A percentile compares a stretch with the other conserved stretches of the same genome.
Evolutionary conservation across 305 asterid genomes (phyloP).

Genomic region (Fraxinus albicans): DNA sequence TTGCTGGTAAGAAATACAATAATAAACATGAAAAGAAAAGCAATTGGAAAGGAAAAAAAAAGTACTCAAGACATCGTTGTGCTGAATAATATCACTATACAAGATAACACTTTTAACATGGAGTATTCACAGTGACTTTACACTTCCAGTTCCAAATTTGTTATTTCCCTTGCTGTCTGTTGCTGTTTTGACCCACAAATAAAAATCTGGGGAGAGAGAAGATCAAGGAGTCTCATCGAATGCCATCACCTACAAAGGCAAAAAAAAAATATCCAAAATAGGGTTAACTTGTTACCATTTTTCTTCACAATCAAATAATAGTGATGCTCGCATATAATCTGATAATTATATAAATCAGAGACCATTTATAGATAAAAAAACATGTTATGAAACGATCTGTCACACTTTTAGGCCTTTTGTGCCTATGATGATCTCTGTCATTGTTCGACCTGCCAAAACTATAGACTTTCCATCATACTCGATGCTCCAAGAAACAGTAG

Average conservation of each 20-base stretch:
- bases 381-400: background rate
- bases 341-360: background rate
- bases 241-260: slow-evolving; percentile 62
- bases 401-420: background rate
- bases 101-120: slow-evolving; percentile 29
- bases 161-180: slow-evolving; percentile 17
- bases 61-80: background rate
- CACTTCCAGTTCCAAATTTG: slow-evolving; percentile 26
- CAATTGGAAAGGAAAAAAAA: background rate
- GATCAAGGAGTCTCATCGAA: slow-evolving; percentile 68
- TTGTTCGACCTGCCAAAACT: background rate
- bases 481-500: background rate
- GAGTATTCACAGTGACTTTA: slow-evolving; percentile 54
- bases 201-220: slow-evolving; percentile 9
- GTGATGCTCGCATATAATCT: background rate
- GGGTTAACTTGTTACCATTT: background rate
- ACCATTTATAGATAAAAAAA: background rate
- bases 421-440: background rate
- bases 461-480: background rate
- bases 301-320: background rate
- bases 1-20: background rate
- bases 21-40: background rate
- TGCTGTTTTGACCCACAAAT: slow-evolving; percentile 35
- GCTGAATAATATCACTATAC: slow-evolving; percentile 27
- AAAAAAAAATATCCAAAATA: background rate